Conservation (phyloP, 73 alveolate species). For the Paramecium biaurelia region DNA sequence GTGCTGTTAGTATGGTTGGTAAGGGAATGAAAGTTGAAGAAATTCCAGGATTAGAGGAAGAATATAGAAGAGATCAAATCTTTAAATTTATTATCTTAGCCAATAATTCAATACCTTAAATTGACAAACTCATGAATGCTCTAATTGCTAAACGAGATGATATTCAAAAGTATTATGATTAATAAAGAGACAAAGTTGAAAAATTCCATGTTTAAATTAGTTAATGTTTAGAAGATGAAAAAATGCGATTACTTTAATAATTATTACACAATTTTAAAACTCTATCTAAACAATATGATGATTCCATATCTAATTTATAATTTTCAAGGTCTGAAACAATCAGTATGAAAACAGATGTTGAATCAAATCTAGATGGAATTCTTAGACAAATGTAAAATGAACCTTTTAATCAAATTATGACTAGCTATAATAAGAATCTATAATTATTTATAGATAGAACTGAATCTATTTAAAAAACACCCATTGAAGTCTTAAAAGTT, state of each 20-base stretch:
- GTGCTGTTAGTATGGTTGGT: conserved; percentile 16
- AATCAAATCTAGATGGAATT: neutral
- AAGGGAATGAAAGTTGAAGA: neutral
- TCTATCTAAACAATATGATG: neutral
- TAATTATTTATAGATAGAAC: neutral
- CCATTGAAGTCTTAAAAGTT: conserved; percentile 10
- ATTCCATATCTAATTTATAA: neutral
- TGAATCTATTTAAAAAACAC: neutral
- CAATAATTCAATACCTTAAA: neutral
- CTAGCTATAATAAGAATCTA: neutral
- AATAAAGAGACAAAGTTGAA: neutral
- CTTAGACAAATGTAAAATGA: neutral
- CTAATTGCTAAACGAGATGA: neutral
- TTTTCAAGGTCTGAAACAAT: neutral
- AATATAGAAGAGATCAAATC: neutral
- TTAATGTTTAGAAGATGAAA: neutral
- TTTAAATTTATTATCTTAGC: neutral
- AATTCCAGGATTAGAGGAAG: neutral
- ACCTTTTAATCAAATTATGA: neutral
- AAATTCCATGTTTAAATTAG: neutral
- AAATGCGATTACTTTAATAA: neutral
- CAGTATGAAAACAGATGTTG: neutral
- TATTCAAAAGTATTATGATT: neutral
- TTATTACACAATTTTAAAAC: neutral
- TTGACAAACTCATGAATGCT: neutral